Evolutionary conservation across 163 green algal genomes (phyloP).

Genomic region (Chloromonas sp.): DNA sequence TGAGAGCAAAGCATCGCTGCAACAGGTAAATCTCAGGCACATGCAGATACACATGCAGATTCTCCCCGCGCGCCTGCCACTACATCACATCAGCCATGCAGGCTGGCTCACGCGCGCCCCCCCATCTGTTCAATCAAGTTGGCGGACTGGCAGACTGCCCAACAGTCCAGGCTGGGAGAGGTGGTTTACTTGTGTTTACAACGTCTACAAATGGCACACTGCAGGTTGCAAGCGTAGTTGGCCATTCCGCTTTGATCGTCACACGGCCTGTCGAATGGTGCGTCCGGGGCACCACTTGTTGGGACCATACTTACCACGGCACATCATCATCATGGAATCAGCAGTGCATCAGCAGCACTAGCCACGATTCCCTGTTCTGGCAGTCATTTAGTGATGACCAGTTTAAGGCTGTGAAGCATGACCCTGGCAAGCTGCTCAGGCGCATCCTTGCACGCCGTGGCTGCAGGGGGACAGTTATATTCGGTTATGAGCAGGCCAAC

Average conservation of each 20-base stretch:
- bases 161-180: too few species aligned
- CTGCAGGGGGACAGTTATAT: constrained; percentile 74
- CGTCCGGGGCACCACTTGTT: not conserved
- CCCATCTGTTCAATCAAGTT: too few species aligned
- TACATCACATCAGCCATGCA: too few species aligned
- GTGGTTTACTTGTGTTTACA: too few species aligned
- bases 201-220: too few species aligned
- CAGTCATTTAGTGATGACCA: not conserved
- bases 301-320: not conserved
- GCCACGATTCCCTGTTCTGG: not conserved
- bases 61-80: too few species aligned
- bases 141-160: too few species aligned
- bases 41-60: too few species aligned
- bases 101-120: too few species aligned
- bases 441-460: not conserved
- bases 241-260: constrained; percentile 68
- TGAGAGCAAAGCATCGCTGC: too few species aligned
- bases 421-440: not conserved
- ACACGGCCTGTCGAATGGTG: constrained; percentile 76
- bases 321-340: not conserved
- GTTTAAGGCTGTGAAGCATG: too few species aligned
- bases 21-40: too few species aligned
- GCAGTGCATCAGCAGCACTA: not conserved
- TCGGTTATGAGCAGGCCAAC: constrained; percentile 79
- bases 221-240: constrained; percentile 38